Evolutionary conservation across 345 rosid genomes (phyloP), one percentile per base, ranked within the genome.

Genomic region (Gossypium herbaceum): DNA sequence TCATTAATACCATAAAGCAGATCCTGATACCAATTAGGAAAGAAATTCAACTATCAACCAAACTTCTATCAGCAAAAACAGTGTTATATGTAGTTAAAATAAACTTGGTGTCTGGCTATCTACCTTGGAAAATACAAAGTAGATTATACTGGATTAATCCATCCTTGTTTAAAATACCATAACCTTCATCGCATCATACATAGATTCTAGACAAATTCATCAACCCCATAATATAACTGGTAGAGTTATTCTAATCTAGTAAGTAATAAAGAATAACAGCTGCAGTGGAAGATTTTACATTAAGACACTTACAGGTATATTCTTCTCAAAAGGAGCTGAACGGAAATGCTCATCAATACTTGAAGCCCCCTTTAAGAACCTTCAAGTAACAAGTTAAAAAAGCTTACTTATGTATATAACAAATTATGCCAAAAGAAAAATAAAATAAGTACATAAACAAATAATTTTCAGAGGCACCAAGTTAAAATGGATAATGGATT

Each of bases 271-370:
- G 50, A 64, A 41, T 24, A 39, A 50, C 54, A 56, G 19, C 43
- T 17, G 43, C 27, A 48, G 60, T 1, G 41, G 44, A 73, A 69
- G 52, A 29, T 66, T 51, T 44, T 34, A 72, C 12, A 68, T 45
- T 62, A 24, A 45, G 69, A 56, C 43, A 83, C 98, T 89, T 82
- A 93, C 98, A 20, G 98, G 98, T 81, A 95, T 74, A 75, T 95
- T 95, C 82, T 91, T 88, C 83, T 90, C 91, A 17, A 89, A 88
- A 10, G 94, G 88, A 12, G 91, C 81, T 11, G 94, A 86, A 79
- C 51, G 72, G 83, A 93, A 91, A 82, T 95, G 98, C 66, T 90
- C 88, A 85, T 93, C 98, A 73, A 95, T 85, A 85, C 92, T 93
- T 80, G 89, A 87, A 78, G 97, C 99, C 71, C 99, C 99, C 73